Evolutionary conservation across 1,284 basidiomycete species (phyloP), one percentile per base, ranked within the genome.

Genomic region (Ustilago xerochloae): DNA sequence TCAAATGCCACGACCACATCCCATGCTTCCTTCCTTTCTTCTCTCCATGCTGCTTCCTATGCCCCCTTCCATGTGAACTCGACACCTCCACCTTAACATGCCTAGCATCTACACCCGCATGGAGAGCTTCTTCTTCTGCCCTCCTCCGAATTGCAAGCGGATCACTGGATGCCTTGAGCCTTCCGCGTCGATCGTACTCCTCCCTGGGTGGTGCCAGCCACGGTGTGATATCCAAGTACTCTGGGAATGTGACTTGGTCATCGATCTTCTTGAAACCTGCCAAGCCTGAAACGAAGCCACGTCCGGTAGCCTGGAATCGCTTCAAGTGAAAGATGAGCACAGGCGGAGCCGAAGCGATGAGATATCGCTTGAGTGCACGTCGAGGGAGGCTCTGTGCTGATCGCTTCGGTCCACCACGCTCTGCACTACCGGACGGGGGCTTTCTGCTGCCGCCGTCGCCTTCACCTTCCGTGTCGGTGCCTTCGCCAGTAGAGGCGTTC

Each of bases 321-420:
- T 97, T 97, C 52, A 97, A 88, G 78, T 97, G 94, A 66, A 97
- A 89, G 55, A 96, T 92, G 62, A 97, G 89, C 29, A 97, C 89
- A 0, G 93, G 93, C 0, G 94, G 94, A 0, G 93, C 91, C 0
- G 88, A 89, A 5, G 91, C 89, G 79, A 97, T 92, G 64, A 97
- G 89, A 85, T 96, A 97, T 8, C 94, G 91, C 85, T 97, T 97
- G 86, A 93, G 93, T 15, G 93, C 93, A 7, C 92, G 88, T 2
- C 92, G 89, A 82, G 91, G 88, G 51, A 96, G 87, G 60, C 90
- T 85, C 10, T 83, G 82, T 22, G 74, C 48, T 8, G 78, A 80
- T 24, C 71, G 63, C 26, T 69, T 80, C 8, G 60, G 65, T 26
- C 57, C 63, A 15, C 29, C 64, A 35, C 45, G 43, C 20, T 53